Percentiles rank a stretch among this genome's conserved stretches.
Conservation (phyloP, 2,329 filamentous ascomycete species). For the Boeremia exigua region DNA sequence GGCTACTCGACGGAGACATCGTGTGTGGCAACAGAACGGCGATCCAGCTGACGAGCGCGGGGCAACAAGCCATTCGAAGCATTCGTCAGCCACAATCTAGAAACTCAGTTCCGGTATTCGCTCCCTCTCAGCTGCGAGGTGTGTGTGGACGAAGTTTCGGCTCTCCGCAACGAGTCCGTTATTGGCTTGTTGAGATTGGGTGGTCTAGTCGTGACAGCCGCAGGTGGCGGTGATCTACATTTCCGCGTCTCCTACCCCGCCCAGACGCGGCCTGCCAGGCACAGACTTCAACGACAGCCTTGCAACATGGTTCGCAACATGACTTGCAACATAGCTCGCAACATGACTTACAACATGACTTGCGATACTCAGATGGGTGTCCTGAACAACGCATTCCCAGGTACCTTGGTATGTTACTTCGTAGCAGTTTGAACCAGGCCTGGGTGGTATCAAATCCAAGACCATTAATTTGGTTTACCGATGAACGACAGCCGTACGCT, state of each 20-base stretch:
- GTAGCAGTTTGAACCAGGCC: not conserved
- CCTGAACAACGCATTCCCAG: not conserved
- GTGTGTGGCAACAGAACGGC: not conserved
- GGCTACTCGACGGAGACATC: not conserved
- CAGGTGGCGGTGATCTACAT: conserved; percentile 2
- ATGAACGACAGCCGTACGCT: conserved; percentile 5
- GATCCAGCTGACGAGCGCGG: not conserved
- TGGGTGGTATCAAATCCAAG: not conserved
- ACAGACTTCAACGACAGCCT: not conserved
- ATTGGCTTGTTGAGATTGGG: conserved; percentile 4
- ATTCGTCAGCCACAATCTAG: not conserved
- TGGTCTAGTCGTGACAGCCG: conserved; percentile 1
- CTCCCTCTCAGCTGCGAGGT: not conserved
- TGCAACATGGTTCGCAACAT: not conserved
- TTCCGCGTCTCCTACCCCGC: conserved; percentile 1
- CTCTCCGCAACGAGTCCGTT: conserved; percentile 14
- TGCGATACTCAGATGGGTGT: not conserved
- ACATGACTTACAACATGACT: not conserved
- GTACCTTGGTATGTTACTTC: not conserved
- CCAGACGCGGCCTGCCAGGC: conserved; percentile 2
- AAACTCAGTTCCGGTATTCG: too few species aligned
- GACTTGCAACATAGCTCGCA: not conserved
- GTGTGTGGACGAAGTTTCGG: conserved; percentile 6
- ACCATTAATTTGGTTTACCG: not conserved
- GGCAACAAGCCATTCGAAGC: too few species aligned